Evolutionary conservation across 306 rosid genomes (phyloP).

Genomic region (Quercus parvula): DNA sequence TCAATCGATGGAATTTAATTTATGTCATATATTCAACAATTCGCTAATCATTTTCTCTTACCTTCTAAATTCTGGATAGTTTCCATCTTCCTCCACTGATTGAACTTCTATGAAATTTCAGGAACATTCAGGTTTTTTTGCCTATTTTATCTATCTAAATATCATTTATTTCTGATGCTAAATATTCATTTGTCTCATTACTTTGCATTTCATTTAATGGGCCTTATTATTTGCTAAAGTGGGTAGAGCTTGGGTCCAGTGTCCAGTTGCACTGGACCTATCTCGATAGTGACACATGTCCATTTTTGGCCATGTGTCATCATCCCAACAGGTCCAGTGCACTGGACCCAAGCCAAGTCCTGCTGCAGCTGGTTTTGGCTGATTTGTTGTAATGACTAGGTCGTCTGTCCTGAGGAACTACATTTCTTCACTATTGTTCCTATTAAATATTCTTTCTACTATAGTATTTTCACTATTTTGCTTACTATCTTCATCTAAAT

Average conservation of each 20-base stretch:
- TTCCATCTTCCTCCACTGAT: not conserved
- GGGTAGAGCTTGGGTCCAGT: too few relatives aligned
- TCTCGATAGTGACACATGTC: too few relatives aligned
- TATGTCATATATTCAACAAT: not conserved
- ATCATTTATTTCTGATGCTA: not conserved
- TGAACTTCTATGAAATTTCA: not conserved
- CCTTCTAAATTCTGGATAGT: not conserved
- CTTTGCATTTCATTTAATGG: not conserved
- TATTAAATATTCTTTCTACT: not conserved
- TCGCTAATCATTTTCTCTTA: not conserved
- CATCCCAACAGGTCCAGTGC: too few relatives aligned
- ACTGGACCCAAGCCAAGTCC: too few relatives aligned
- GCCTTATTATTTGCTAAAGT: not conserved
- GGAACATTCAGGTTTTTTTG: not conserved
- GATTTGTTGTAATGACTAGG: not conserved
- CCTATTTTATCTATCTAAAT: not conserved
- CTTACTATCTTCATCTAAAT: conserved; percentile 9
- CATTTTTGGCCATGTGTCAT: too few relatives aligned
- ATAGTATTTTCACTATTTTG: not conserved
- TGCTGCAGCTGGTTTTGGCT: not conserved
- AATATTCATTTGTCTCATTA: not conserved
- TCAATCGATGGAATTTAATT: not conserved
- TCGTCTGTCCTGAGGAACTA: not conserved
- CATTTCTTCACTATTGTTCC: not conserved
- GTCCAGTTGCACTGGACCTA: too few relatives aligned